Percentiles rank a stretch among this genome's conserved stretches.
These are phyloP conservation scores for Periglandula ipomoeae DNA, from an alignment of 2,329 filamentous ascomycete genomes.

Conservation along the genomic window DNA sequence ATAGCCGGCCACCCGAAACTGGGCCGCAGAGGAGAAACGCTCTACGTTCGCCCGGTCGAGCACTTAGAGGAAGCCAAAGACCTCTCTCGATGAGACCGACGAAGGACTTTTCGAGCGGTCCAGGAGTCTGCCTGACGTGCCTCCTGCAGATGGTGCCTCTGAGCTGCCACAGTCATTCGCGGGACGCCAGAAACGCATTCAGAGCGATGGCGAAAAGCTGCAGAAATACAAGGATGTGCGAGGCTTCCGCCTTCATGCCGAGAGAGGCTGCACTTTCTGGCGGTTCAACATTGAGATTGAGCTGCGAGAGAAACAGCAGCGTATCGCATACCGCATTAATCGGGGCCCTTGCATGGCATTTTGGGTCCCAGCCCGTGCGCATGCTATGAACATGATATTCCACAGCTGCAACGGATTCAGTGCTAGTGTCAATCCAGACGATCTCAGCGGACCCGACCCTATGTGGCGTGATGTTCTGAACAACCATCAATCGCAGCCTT, in stretches of 20 bases:
- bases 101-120: conserved; percentile 71
- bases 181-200: conserved; percentile 41
- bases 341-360: conserved; percentile 80
- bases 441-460: conserved; percentile 86
- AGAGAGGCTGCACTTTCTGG: conserved; percentile 91
- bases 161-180: conserved; percentile 46
- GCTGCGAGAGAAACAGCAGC: conserved; percentile 64
- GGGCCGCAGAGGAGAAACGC: conserved; percentile 71
- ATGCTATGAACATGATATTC: conserved; percentile 99
- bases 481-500: conserved; percentile 79
- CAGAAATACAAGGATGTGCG: conserved; percentile 76
- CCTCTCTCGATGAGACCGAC: conserved; percentile 69
- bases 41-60: conserved; percentile 86
- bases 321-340: conserved; percentile 94
- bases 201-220: conserved; percentile 68
- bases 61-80: conserved; percentile 71
- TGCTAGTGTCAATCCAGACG: conserved; percentile 63
- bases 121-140: conserved; percentile 41
- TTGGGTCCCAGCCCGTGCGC: conserved; percentile 78
- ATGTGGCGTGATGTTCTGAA: conserved; percentile 96
- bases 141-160: conserved; percentile 28
- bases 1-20: conserved; percentile 81
- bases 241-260: conserved; percentile 73
- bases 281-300: conserved; percentile 93
- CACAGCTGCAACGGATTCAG: conserved; percentile 97